phyloP scores from a whole-genome alignment of 2,329 filamentous ascomycete genomes.

The Microcyclospora tardicrescens region DNA sequence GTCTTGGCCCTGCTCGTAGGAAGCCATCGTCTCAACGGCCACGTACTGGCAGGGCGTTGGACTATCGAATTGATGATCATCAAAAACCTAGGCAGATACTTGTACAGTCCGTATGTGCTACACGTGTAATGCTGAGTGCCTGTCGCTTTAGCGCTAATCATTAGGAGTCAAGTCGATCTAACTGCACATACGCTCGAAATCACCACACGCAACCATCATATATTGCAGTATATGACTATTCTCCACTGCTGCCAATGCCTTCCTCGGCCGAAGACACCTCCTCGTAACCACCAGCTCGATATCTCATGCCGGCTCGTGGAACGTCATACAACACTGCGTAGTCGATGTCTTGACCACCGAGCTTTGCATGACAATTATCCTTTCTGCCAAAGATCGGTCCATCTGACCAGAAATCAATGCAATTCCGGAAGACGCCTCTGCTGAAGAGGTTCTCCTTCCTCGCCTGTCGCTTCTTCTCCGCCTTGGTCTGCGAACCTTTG shows the following conservation, averaged over 20 bases:
- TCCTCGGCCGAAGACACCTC: conserved; percentile 44
- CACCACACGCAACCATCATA: too few relatives aligned
- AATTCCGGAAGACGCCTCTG: conserved; percentile 72
- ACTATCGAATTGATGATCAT: too few relatives aligned
- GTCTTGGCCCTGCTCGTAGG: too few relatives aligned
- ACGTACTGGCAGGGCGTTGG: too few relatives aligned
- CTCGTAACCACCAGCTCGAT: conserved; percentile 46
- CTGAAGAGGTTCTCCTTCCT: conserved; percentile 67
- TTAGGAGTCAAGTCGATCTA: too few relatives aligned
- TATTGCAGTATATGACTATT: too few relatives aligned
- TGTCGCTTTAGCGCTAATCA: too few relatives aligned
- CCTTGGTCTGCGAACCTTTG: conserved; percentile 35
- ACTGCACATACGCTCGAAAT: too few relatives aligned
- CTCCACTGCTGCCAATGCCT: conserved; percentile 1
- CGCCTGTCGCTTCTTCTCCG: conserved; percentile 20
- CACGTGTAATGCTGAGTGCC: too few relatives aligned
- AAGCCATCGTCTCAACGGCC: too few relatives aligned
- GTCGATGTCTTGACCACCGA: conserved; percentile 70
- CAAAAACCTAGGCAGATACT: too few relatives aligned
- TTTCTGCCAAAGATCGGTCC: conserved; percentile 66
- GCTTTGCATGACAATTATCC: conserved; percentile 58
- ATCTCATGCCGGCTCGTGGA: conserved; percentile 54
- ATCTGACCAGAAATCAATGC: conserved; percentile 93
- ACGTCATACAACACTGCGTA: conserved; percentile 85
- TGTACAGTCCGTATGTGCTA: too few relatives aligned